Conservation (phyloP, 176 grass and related monocot genomes). For the Rhynchospora breviuscula region DNA sequence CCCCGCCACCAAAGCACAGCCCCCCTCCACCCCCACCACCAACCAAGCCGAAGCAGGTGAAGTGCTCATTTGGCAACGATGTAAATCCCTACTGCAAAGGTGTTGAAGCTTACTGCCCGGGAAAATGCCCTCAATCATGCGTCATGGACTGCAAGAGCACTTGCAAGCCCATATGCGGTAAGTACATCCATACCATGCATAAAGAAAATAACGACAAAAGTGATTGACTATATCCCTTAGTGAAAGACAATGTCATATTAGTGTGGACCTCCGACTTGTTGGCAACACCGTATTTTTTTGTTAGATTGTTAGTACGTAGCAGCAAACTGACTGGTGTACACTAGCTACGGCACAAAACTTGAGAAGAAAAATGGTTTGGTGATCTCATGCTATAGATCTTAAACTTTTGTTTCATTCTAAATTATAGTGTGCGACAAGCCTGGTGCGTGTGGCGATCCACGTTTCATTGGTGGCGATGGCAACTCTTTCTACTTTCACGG, state of each 20-base stretch:
- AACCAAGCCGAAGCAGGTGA: neutral
- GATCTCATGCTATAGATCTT: neutral
- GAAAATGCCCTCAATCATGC: slow-evolving; percentile 3
- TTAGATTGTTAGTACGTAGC: neutral
- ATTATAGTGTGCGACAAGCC: neutral
- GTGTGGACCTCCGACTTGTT: neutral
- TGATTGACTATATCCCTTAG: neutral
- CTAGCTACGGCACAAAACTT: neutral
- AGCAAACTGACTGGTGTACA: neutral
- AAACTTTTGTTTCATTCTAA: no score
- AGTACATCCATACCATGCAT: neutral
- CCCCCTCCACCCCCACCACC: neutral
- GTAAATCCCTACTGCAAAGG: neutral
- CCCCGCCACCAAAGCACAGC: neutral
- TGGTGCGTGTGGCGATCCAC: slow-evolving; percentile 14
- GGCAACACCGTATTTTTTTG: neutral
- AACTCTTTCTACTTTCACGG: slow-evolving; percentile 9
- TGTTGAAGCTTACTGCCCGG: neutral
- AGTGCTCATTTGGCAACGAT: neutral
- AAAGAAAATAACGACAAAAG: neutral
- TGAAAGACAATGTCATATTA: neutral
- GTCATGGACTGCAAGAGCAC: slow-evolving; percentile 4
- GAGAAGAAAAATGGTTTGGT: neutral
- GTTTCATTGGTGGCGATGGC: neutral
- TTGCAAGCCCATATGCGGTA: slow-evolving; percentile 17